These are phyloP conservation scores for Dothistroma septosporum DNA, from an alignment of 2,329 filamentous ascomycete species.

Conservation along the genomic window DNA sequence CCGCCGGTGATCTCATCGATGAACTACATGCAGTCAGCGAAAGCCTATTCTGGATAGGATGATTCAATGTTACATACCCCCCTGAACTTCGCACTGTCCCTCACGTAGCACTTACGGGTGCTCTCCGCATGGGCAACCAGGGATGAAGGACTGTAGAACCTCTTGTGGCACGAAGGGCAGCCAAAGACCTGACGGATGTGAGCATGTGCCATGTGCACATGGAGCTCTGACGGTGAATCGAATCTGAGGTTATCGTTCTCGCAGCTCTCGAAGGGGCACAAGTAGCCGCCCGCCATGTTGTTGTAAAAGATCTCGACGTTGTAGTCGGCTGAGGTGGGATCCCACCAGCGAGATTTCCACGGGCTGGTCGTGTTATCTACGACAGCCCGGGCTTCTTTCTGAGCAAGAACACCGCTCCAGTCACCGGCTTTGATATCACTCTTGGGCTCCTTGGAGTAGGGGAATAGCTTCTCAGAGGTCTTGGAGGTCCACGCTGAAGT, in stretches of 20 bases:
- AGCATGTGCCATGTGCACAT: slow-evolving; percentile 30
- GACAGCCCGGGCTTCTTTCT: background rate
- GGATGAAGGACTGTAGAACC: slow-evolving; percentile 36
- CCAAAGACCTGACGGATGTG: slow-evolving; percentile 38
- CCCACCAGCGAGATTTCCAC: slow-evolving; percentile 18
- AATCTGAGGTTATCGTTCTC: slow-evolving; percentile 28
- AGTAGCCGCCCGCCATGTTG: slow-evolving; percentile 43
- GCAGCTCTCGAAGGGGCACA: slow-evolving; percentile 54
- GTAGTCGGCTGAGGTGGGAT: slow-evolving; percentile 37
- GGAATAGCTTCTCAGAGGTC: slow-evolving; percentile 14
- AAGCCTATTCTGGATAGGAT: background rate
- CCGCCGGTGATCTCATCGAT: slow-evolving; percentile 43
- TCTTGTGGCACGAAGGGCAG: slow-evolving; percentile 41
- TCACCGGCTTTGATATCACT: slow-evolving; percentile 9
- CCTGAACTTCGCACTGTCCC: slow-evolving; percentile 35
- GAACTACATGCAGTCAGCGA: slow-evolving; percentile 16
- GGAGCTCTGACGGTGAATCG: slow-evolving; percentile 30
- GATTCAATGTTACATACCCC: slow-evolving; percentile 19
- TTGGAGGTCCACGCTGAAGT: slow-evolving; percentile 9
- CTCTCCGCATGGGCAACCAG: slow-evolving; percentile 43
- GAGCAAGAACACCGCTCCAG: slow-evolving; percentile 8
- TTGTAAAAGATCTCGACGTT: slow-evolving; percentile 48
- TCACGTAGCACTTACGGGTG: slow-evolving; percentile 35
- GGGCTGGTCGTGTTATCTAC: slow-evolving; percentile 11
- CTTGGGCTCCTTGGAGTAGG: slow-evolving; percentile 12